Percentiles rank a stretch among this genome's conserved stretches.
phyloP scores from a whole-genome alignment of 2,329 filamentous ascomycete genomes.

The Fonsecaea nubica region DNA sequence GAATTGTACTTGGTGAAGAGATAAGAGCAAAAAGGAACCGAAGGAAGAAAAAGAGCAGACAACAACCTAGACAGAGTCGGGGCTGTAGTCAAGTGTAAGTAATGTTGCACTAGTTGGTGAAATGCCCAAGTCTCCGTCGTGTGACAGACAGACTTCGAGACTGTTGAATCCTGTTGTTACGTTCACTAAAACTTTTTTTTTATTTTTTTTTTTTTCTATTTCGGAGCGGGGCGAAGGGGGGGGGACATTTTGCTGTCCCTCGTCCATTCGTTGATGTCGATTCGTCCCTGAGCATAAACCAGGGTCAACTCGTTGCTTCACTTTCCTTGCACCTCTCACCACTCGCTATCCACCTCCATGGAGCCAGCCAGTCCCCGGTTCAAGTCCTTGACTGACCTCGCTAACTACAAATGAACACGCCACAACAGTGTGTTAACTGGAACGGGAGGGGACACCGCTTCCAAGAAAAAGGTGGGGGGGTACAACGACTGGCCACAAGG shows the following conservation, averaged over 20 bases:
- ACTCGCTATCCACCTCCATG: not conserved
- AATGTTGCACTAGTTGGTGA: conserved; percentile 5
- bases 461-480: not conserved
- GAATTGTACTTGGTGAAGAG: conserved; percentile 11
- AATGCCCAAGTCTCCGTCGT: conserved; percentile 16
- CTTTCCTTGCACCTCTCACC: not conserved
- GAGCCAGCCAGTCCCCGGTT: not conserved
- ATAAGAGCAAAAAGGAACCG: not conserved
- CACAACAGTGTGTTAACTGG: not conserved
- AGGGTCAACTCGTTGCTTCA: conserved; percentile 11
- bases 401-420: not conserved
- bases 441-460: not conserved
- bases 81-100: conserved; percentile 13
- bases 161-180: conserved; percentile 7
- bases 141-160: conserved; percentile 15
- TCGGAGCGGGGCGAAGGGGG: conserved; percentile 11
- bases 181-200: conserved; percentile 18
- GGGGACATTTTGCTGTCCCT: conserved; percentile 11
- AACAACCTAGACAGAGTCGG: conserved; percentile 1
- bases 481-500: not conserved
- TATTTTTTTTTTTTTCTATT: conserved; percentile 1
- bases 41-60: conserved; percentile 3
- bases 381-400: not conserved
- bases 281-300: conserved; percentile 11
- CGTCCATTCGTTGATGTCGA: conserved; percentile 10